These are phyloP conservation scores for Apiospora pterosperma DNA, from an alignment of 2,329 filamentous ascomycete genomes.

Conservation along the genomic window DNA sequence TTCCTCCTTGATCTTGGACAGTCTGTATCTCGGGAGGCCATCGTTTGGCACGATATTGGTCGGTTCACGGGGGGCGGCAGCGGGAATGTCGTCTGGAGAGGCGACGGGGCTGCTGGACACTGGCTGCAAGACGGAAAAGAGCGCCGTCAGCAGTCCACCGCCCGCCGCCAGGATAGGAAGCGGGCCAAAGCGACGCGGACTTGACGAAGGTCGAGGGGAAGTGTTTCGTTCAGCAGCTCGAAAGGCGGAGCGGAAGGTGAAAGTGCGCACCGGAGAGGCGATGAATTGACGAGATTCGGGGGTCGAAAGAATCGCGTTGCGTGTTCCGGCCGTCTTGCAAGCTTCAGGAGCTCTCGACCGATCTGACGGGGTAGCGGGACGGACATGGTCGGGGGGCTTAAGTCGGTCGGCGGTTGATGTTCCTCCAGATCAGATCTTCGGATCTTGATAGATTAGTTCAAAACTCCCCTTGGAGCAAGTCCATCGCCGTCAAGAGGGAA, in stretches of 20 bases:
- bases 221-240: neutral
- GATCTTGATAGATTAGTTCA: neutral
- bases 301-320: neutral
- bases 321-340: neutral
- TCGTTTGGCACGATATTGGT: conserved; percentile 32
- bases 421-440: neutral
- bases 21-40: conserved; percentile 43
- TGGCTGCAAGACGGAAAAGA: conserved; percentile 23
- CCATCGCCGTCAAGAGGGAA: neutral
- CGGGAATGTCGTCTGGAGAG: conserved; percentile 5
- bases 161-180: conserved; percentile 23
- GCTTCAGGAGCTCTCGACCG: conserved; percentile 5
- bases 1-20: conserved; percentile 45
- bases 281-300: neutral
- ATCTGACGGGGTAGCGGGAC: neutral
- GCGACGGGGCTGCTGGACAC: conserved; percentile 16
- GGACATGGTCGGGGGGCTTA: neutral
- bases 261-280: neutral
- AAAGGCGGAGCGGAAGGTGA: neutral
- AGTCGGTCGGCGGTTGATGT: neutral
- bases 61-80: conserved; percentile 7
- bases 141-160: conserved; percentile 21
- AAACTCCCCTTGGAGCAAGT: neutral
- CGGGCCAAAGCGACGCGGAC: conserved; percentile 5
- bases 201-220: neutral